phyloP scores from a whole-genome alignment of 176 grass and related monocot genomes.

The Rhynchospora pubera region DNA sequence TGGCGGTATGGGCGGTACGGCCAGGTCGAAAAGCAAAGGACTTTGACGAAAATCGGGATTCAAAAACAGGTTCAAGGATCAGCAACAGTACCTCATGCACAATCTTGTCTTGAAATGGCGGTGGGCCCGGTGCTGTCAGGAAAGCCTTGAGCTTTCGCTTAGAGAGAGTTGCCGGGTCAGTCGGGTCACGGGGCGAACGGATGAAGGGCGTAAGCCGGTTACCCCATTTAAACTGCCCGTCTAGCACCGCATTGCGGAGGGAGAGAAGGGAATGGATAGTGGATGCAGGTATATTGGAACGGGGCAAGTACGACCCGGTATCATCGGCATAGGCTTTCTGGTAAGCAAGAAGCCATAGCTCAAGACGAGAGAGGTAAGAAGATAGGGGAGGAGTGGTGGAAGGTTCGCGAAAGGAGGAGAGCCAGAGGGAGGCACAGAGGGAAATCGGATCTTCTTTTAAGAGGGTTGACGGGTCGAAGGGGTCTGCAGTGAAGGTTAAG shows the following conservation, averaged over 20 bases:
- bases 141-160: slow-evolving; percentile 92
- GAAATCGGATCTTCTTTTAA: slow-evolving; percentile 73
- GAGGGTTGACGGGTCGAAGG: slow-evolving; percentile 60
- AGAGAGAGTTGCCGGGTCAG: slow-evolving; percentile 65
- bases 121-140: slow-evolving; percentile 54
- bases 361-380: slow-evolving; percentile 65
- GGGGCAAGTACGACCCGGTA: slow-evolving; percentile 85
- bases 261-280: slow-evolving; percentile 60
- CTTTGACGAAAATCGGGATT: slow-evolving; percentile 60
- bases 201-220: slow-evolving; percentile 64
- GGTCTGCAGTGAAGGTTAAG: slow-evolving; percentile 2
- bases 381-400: slow-evolving; percentile 36
- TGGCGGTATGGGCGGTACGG: slow-evolving; percentile 56
- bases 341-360: slow-evolving; percentile 94
- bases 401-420: slow-evolving; percentile 60
- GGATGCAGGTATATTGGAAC: slow-evolving; percentile 50
- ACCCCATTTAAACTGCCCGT: slow-evolving; percentile 82
- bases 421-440: slow-evolving; percentile 65
- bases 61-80: slow-evolving; percentile 82
- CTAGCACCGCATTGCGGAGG: slow-evolving; percentile 79
- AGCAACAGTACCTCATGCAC: slow-evolving; percentile 90
- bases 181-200: slow-evolving; percentile 54
- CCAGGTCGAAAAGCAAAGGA: slow-evolving; percentile 91
- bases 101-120: slow-evolving; percentile 80
- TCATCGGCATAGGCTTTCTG: slow-evolving; percentile 93